These are phyloP conservation scores for Euclidium syriacum DNA, from an alignment of 345 rosid species.

Conservation along the genomic window DNA sequence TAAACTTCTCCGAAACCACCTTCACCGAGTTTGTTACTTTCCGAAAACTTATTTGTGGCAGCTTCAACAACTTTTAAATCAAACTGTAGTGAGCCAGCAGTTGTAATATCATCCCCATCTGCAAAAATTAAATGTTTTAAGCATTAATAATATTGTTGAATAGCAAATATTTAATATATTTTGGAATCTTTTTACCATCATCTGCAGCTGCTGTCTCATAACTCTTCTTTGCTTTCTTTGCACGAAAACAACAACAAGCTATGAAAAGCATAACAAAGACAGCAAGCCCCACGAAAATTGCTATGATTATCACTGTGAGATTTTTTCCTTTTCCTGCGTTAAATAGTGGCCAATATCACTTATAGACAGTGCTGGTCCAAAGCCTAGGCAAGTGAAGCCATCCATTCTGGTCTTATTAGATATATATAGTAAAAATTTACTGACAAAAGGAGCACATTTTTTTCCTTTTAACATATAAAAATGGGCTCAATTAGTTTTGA, in stretches of 20 bases:
- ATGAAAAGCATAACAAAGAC: constrained; percentile 13
- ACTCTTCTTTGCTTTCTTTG: not conserved
- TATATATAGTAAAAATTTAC: no score
- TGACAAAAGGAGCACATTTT: no score
- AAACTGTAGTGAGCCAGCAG: constrained; percentile 40
- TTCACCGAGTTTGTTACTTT: constrained; percentile 47
- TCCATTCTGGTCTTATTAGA: no score
- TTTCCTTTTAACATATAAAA: no score
- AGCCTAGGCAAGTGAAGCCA: no score
- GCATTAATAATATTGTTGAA: not conserved
- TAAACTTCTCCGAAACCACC: constrained; percentile 73
- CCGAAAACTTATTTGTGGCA: constrained; percentile 49
- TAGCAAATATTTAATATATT: not conserved
- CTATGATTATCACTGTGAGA: constrained; percentile 15
- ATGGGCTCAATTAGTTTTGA: no score
- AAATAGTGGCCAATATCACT: no score
- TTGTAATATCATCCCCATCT: constrained; percentile 35
- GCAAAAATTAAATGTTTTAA: not conserved
- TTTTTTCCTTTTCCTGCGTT: constrained; percentile 20
- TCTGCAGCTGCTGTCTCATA: not conserved
- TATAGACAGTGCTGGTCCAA: no score
- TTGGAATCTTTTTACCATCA: constrained; percentile 12
- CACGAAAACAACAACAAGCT: not conserved
- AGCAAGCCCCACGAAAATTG: constrained; percentile 24
- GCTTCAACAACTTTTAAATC: constrained; percentile 35